phyloP scores from a whole-genome alignment of 306 rosid genomes.

The Lablab purpureus region DNA sequence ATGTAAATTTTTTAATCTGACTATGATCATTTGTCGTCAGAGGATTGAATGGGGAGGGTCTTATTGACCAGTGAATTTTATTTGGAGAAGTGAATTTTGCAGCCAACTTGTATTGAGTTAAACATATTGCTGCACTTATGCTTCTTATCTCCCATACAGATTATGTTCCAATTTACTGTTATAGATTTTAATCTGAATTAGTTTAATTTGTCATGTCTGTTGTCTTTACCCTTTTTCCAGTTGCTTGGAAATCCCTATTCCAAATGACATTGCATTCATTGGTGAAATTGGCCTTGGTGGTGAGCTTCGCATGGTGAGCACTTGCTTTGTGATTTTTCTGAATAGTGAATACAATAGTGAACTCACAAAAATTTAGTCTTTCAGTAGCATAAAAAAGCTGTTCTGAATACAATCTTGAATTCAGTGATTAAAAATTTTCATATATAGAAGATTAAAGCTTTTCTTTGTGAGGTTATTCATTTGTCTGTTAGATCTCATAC shows the following conservation, averaged over 20 bases:
- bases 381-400: neutral
- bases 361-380: neutral
- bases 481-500: neutral
- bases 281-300: conserved; percentile 97
- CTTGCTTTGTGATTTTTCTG: conserved; percentile 11
- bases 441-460: conserved; percentile 1
- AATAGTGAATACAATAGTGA: neutral
- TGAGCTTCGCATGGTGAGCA: conserved; percentile 87
- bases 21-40: neutral
- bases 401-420: neutral
- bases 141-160: neutral
- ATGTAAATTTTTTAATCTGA: conserved; percentile 16
- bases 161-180: neutral
- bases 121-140: neutral
- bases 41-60: conserved; percentile 9
- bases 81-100: neutral
- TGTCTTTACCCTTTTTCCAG: conserved; percentile 49
- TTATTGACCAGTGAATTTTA: neutral
- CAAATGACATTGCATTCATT: conserved; percentile 81
- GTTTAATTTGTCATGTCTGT: neutral
- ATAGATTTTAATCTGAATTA: conserved; percentile 11
- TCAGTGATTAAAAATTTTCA: neutral
- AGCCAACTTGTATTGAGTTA: neutral
- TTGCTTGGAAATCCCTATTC: conserved; percentile 87
- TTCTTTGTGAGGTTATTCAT: neutral